Evolutionary conservation across 1,284 basidiomycete genomes (phyloP).

Genomic region (Ustilago loliicola): DNA sequence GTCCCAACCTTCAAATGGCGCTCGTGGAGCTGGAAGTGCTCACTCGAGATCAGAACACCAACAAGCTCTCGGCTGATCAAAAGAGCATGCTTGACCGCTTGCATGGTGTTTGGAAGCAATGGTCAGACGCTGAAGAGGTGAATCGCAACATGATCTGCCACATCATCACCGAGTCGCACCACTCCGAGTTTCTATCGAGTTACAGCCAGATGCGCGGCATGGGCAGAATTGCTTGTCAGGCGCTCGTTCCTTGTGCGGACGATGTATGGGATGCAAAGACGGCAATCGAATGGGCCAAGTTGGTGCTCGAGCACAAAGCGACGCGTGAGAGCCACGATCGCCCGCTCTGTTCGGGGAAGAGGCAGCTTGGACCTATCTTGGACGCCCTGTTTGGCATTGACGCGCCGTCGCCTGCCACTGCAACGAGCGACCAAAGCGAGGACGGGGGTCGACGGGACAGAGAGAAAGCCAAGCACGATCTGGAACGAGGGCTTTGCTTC

Average conservation of each 20-base stretch:
- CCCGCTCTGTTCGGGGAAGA: conserved; percentile 27
- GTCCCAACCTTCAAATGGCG: conserved; percentile 41
- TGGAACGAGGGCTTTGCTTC: conserved; percentile 33
- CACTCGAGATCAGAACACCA: conserved; percentile 24
- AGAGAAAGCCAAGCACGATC: conserved; percentile 10
- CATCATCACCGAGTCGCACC: conserved; percentile 49
- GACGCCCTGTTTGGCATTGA: conserved; percentile 33
- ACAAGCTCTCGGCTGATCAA: conserved; percentile 40
- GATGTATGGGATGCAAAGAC: conserved; percentile 49
- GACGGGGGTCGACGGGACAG: not conserved
- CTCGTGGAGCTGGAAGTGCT: conserved; percentile 50
- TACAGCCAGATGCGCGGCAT: conserved; percentile 41
- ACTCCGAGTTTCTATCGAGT: conserved; percentile 37
- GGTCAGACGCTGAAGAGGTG: conserved; percentile 51
- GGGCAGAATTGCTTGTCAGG: conserved; percentile 35
- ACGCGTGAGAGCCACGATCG: conserved; percentile 28
- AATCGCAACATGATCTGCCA: conserved; percentile 49
- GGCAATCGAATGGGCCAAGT: conserved; percentile 45
- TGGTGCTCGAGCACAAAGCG: conserved; percentile 44
- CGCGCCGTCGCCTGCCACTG: conserved; percentile 11
- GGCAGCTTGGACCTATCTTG: conserved; percentile 41
- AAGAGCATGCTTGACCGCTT: conserved; percentile 33
- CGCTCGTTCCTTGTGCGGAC: conserved; percentile 44
- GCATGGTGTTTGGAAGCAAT: conserved; percentile 48
- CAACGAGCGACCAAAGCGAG: not conserved